Evolutionary conservation across 352 stramenopile genomes (phyloP).

Genomic region (Globisporangium cederbergense): DNA sequence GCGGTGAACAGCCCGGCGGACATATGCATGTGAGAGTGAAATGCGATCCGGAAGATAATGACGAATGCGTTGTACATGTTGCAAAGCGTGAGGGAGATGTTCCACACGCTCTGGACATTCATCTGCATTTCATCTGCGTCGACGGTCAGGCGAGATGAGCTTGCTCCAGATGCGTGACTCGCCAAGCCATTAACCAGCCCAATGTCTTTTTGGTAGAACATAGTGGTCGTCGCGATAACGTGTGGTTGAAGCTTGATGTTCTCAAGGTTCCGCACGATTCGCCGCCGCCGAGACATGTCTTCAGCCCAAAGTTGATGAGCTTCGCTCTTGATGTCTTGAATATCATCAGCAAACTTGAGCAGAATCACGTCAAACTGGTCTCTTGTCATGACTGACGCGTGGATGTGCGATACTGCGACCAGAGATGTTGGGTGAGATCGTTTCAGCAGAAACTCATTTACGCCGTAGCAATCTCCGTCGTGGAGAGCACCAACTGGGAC

Average conservation of each 20-base stretch:
- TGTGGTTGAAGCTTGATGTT: slow-evolving; percentile 53
- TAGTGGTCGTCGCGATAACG: slow-evolving; percentile 34
- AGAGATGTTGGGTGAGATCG: slow-evolving; percentile 43
- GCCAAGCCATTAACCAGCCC: neutral
- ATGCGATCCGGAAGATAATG: slow-evolving; percentile 68
- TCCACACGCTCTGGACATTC: slow-evolving; percentile 36
- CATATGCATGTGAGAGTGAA: slow-evolving; percentile 47
- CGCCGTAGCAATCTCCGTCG: slow-evolving; percentile 67
- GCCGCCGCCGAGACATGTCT: slow-evolving; percentile 28
- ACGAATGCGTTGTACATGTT: slow-evolving; percentile 71
- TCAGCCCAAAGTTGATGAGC: slow-evolving; percentile 37
- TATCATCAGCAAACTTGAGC: slow-evolving; percentile 60
- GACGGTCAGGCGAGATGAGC: neutral
- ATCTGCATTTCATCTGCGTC: slow-evolving; percentile 22
- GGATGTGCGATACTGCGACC: slow-evolving; percentile 38
- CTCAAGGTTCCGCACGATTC: slow-evolving; percentile 45
- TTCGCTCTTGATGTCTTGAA: slow-evolving; percentile 47
- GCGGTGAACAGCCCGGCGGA: slow-evolving; percentile 17
- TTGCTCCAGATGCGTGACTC: neutral
- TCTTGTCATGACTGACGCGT: slow-evolving; percentile 66
- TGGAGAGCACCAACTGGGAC: slow-evolving; percentile 54
- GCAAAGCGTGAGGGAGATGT: slow-evolving; percentile 40
- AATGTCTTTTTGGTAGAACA: slow-evolving; percentile 57
- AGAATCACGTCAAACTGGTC: slow-evolving; percentile 68
- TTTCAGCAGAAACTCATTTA: slow-evolving; percentile 59